A percentile compares a stretch with the other conserved stretches of the same genome.
Conservation (phyloP, 257 asterid species). For the Gentiana straminea region DNA sequence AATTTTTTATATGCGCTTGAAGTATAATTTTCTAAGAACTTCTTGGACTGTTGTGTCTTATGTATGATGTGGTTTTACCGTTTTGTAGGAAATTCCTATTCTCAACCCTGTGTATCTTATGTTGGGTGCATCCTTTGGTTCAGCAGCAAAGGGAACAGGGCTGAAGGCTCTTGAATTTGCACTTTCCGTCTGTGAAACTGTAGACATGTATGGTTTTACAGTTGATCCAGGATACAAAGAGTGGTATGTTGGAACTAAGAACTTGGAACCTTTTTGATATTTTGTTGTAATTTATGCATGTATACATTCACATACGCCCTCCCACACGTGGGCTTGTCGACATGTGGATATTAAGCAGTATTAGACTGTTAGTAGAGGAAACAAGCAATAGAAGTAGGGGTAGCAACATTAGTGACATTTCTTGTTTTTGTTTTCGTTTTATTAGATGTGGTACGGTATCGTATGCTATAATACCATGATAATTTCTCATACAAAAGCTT, state of each 20-base stretch:
- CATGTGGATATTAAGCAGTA: too few species aligned
- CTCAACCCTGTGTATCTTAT: slow-evolving; percentile 49
- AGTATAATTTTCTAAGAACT: too few species aligned
- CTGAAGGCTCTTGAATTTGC: slow-evolving; percentile 98
- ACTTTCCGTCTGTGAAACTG: slow-evolving; percentile 87
- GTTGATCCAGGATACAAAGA: slow-evolving; percentile 99
- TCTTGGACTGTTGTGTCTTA: background rate
- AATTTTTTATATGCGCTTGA: background rate
- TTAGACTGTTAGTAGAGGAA: background rate
- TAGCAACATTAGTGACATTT: background rate
- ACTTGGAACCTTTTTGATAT: background rate
- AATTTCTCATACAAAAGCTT: too few species aligned
- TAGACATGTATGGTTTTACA: slow-evolving; percentile 97
- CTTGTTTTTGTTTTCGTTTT: too few species aligned
- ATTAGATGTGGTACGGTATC: too few species aligned
- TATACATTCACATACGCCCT: too few species aligned
- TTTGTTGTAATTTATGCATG: background rate
- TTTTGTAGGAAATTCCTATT: slow-evolving; percentile 49
- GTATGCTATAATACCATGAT: too few species aligned
- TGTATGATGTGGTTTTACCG: slow-evolving; percentile 6
- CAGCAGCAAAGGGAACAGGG: slow-evolving; percentile 97
- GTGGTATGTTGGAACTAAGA: slow-evolving; percentile 24
- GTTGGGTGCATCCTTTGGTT: slow-evolving; percentile 62
- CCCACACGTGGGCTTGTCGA: too few species aligned
- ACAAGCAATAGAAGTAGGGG: background rate